Conservation (phyloP, 768 basidiomycete genomes). For the Serpula lacrymans region DNA sequence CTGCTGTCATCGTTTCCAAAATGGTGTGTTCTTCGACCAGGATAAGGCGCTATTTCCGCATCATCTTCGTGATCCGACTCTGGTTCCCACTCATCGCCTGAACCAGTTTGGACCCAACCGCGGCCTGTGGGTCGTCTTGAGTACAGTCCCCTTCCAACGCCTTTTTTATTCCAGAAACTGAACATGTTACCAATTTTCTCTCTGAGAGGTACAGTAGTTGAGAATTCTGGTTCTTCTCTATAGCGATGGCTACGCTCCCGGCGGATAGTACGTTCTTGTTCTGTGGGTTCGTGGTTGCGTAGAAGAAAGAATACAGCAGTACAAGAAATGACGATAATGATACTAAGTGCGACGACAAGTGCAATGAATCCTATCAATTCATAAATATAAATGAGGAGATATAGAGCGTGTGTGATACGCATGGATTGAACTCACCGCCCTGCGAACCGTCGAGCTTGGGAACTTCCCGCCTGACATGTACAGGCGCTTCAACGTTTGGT, state of each 20-base stretch:
- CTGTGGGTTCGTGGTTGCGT: conserved; percentile 42
- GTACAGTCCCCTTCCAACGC: conserved; percentile 10
- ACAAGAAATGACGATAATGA: conserved; percentile 52
- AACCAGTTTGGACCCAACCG: conserved; percentile 53
- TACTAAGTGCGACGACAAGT: conserved; percentile 50
- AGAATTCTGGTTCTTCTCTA: conserved; percentile 17
- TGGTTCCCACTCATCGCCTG: conserved; percentile 45
- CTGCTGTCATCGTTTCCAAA: no score
- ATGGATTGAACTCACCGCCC: conserved; percentile 41
- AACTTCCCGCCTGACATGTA: conserved; percentile 33
- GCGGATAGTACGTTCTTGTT: conserved; percentile 35
- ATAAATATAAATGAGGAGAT: neutral
- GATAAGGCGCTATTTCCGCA: conserved; percentile 4
- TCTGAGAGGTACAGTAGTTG: conserved; percentile 21
- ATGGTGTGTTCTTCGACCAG: no score
- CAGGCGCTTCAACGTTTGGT: no score
- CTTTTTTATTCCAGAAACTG: conserved; percentile 19
- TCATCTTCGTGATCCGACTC: conserved; percentile 20
- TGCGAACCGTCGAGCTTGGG: conserved; percentile 51
- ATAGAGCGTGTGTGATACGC: neutral
- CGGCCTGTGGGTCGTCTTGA: conserved; percentile 23
- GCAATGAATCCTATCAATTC: conserved; percentile 52
- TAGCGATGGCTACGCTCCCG: conserved; percentile 28
- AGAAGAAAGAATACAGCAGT: conserved; percentile 55
- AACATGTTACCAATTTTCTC: conserved; percentile 19